These are phyloP conservation scores for Colletotrichum horii DNA, from an alignment of 2,329 filamentous ascomycete species.

Conservation along the genomic window DNA sequence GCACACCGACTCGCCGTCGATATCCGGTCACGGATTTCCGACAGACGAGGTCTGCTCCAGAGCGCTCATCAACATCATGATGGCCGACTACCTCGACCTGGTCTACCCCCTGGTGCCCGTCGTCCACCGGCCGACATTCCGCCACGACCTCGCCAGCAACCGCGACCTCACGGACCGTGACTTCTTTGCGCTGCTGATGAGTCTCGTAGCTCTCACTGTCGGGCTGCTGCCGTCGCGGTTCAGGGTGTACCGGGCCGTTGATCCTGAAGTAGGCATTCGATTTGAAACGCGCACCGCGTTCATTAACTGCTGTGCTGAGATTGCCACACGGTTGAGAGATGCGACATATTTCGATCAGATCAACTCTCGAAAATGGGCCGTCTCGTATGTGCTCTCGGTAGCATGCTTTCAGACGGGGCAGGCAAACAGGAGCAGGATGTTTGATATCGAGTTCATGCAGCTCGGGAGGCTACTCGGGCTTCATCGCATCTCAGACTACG, in stretches of 20 bases:
- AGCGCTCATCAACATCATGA: slow-evolving; percentile 24
- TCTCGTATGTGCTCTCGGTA: slow-evolving; percentile 35
- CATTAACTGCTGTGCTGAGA: slow-evolving; percentile 29
- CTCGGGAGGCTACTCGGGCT: slow-evolving; percentile 35
- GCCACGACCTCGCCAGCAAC: slow-evolving; percentile 23
- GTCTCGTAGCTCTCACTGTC: slow-evolving; percentile 27
- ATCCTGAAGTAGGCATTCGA: slow-evolving; percentile 22
- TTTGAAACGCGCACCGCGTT: slow-evolving; percentile 28
- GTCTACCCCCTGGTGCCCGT: slow-evolving; percentile 30
- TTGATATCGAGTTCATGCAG: slow-evolving; percentile 39
- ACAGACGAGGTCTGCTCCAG: slow-evolving; percentile 32
- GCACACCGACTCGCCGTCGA: background rate
- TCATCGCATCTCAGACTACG: slow-evolving; percentile 35
- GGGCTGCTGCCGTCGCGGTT: slow-evolving; percentile 31
- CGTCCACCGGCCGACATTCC: slow-evolving; percentile 29
- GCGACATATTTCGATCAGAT: slow-evolving; percentile 30
- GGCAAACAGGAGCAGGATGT: slow-evolving; percentile 38
- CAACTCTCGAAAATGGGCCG: slow-evolving; percentile 38
- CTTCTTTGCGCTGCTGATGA: slow-evolving; percentile 29
- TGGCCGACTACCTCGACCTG: slow-evolving; percentile 29
- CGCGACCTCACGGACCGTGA: slow-evolving; percentile 28
- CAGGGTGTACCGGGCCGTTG: slow-evolving; percentile 26
- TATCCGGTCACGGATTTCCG: slow-evolving; percentile 1
- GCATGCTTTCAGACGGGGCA: slow-evolving; percentile 39
- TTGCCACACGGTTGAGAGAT: slow-evolving; percentile 26